Base-by-base conservation (phyloP, 495 filamentous ascomycete species). In the Penicillium crystallinum region DNA sequence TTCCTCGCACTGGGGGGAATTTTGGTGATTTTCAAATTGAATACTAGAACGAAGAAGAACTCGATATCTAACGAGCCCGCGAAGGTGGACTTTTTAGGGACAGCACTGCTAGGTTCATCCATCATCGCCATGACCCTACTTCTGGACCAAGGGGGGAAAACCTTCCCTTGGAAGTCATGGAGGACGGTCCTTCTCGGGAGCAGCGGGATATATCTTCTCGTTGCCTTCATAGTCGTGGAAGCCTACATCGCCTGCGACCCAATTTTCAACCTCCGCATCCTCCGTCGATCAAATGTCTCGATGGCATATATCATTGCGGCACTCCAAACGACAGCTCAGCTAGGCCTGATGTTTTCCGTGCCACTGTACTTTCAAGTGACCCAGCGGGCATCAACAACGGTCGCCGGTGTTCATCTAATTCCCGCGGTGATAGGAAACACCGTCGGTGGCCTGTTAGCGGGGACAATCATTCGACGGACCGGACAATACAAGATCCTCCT, bases 301-400 rank as follows among this genome's bases (percentile, higher is more conserved):
- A 57, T 75, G 0, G 75, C 77, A 11, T 87, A 84, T 53, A 22
- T 80, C 0, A 76, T 83, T 39, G 66, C 73, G 23, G 68, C 64
- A 0, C 65, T 81, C 0, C 84, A 87, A 33, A 69, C 65, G 0
- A 75, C 73, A 0, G 81, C 84, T 0, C 85, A 89, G 52, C 52
- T 84, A 2, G 59, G 77, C 72, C 73, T 61, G 74, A 67, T 62
- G 49, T 77, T 62, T 54, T 63, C 61, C 9, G 77, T 88, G 0
- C 86, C 86, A 0, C 66, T 89, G 0, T 89, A 88, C 61, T 88
- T 88, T 57, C 82, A 86, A 54, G 76, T 86, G n/a, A 85, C 82
- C 0, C 56, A 70, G 4, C 61, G 70, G 0, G 74, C 74, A 5
- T 81, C 80, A 8, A 77, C 78, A 46, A 81, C 83, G 1, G 59